A percentile compares a stretch with the other conserved stretches of the same genome.
Evolutionary conservation across 495 filamentous ascomycete genomes (phyloP).

Genomic region (Tuber magnatum): DNA sequence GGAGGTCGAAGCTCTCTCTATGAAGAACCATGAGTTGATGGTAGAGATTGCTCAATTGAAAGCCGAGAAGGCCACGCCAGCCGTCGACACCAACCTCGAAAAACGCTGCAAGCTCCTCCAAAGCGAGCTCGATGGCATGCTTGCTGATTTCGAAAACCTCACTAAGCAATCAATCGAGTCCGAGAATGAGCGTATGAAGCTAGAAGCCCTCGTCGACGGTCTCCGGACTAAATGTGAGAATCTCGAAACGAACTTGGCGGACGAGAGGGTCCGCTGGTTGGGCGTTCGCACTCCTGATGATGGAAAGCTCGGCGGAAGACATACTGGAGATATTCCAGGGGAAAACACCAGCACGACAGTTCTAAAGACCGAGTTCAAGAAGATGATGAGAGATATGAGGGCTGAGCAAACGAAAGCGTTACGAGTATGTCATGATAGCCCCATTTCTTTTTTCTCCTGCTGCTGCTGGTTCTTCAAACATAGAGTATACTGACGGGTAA

Average conservation of each 20-base stretch:
- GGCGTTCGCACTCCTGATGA: slow-evolving; percentile 49
- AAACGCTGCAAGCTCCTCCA: slow-evolving; percentile 59
- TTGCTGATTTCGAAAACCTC: slow-evolving; percentile 78
- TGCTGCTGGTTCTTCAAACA: background rate
- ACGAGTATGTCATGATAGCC: slow-evolving; percentile 51
- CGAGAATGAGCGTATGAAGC: slow-evolving; percentile 72
- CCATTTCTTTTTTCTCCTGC: background rate
- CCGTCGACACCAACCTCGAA: slow-evolving; percentile 48
- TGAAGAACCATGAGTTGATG: slow-evolving; percentile 53
- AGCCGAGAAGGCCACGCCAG: slow-evolving; percentile 39
- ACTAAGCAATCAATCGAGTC: slow-evolving; percentile 77
- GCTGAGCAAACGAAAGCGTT: slow-evolving; percentile 62
- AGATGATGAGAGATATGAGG: slow-evolving; percentile 81
- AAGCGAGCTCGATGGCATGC: slow-evolving; percentile 70
- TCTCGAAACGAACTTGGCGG: slow-evolving; percentile 60
- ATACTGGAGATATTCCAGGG: slow-evolving; percentile 37
- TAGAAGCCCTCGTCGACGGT: slow-evolving; percentile 65
- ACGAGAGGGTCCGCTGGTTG: slow-evolving; percentile 66
- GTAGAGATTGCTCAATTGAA: slow-evolving; percentile 54
- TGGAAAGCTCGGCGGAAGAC: slow-evolving; percentile 44
- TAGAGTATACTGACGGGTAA: background rate
- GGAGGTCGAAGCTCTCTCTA: slow-evolving; percentile 59
- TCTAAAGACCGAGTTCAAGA: slow-evolving; percentile 75
- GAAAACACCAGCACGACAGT: slow-evolving; percentile 65
- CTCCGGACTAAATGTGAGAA: slow-evolving; percentile 62